phyloP scores from a whole-genome alignment of 2,329 filamentous ascomycete genomes.

The Sporothrix schenckii region DNA sequence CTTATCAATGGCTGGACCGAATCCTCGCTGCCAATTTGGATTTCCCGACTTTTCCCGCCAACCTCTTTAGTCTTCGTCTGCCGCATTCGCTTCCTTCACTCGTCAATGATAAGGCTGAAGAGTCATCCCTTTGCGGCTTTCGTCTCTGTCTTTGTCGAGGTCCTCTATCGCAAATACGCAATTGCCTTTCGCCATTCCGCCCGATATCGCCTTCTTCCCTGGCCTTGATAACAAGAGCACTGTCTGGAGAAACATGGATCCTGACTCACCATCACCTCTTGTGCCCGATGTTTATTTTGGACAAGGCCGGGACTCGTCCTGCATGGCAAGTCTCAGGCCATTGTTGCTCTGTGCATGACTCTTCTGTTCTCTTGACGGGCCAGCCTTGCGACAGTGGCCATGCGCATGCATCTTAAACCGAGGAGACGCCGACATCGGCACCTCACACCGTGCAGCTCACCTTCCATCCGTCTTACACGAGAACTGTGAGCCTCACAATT shows the following conservation, averaged over 20 bases:
- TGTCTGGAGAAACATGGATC: not conserved
- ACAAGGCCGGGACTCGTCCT: not conserved
- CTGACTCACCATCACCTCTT: not conserved
- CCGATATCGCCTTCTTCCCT: conserved; percentile 17
- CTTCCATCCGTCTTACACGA: conserved; percentile 2
- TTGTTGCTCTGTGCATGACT: conserved; percentile 1
- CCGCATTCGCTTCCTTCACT: not conserved
- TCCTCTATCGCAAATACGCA: not conserved
- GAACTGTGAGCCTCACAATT: not conserved
- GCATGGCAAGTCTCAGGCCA: not conserved
- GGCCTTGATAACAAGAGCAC: not conserved
- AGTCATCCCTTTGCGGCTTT: not conserved
- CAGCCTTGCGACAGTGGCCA: not conserved
- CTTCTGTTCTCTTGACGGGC: not conserved
- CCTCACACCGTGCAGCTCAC: not conserved
- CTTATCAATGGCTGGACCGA: conserved; percentile 5
- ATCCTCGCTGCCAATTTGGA: not conserved
- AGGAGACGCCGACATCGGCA: conserved; percentile 12
- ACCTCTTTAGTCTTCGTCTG: not conserved
- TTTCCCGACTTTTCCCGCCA: conserved; percentile 12
- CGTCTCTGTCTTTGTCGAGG: not conserved
- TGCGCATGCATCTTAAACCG: not conserved
- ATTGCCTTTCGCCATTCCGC: not conserved
- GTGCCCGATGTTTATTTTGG: not conserved
- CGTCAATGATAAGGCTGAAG: conserved; percentile 25